Conservation (phyloP, 2,329 filamentous ascomycete species). For the Ophiocordyceps australis region DNA sequence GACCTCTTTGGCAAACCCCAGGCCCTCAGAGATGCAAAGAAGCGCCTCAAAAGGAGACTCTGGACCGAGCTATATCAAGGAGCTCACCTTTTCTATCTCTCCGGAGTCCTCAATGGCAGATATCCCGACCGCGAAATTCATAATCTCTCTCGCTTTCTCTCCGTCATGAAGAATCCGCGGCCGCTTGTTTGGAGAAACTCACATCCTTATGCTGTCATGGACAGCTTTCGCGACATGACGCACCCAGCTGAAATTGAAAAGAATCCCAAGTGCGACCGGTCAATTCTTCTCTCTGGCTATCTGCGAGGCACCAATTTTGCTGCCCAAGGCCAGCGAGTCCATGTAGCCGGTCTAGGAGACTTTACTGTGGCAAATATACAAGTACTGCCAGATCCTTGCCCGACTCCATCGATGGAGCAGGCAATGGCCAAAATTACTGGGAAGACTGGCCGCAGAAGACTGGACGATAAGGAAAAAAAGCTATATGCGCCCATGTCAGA, state of each 20-base stretch:
- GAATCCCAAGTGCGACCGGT: constrained; percentile 76
- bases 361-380: constrained; percentile 72
- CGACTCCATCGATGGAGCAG: constrained; percentile 81
- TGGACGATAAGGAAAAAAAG: constrained; percentile 94
- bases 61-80: constrained; percentile 97
- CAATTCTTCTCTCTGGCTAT: constrained; percentile 83
- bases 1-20: constrained; percentile 92
- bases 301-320: constrained; percentile 89
- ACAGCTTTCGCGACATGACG: constrained; percentile 89
- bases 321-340: constrained; percentile 67
- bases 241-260: constrained; percentile 83
- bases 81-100: constrained; percentile 92
- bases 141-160: constrained; percentile 86
- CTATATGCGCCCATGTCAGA: constrained; percentile 97
- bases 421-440: constrained; percentile 69
- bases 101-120: constrained; percentile 86
- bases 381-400: constrained; percentile 80
- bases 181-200: constrained; percentile 94
- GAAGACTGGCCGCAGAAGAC: constrained; percentile 58
- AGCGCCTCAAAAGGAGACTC: constrained; percentile 83
- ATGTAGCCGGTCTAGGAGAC: constrained; percentile 85
- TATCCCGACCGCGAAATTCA: constrained; percentile 95
- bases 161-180: constrained; percentile 96
- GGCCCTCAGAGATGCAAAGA: constrained; percentile 83
- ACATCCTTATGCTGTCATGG: constrained; percentile 83